Base-by-base conservation (phyloP, 352 stramenopile species). In the Globisporangium rhizosaccharum region DNA sequence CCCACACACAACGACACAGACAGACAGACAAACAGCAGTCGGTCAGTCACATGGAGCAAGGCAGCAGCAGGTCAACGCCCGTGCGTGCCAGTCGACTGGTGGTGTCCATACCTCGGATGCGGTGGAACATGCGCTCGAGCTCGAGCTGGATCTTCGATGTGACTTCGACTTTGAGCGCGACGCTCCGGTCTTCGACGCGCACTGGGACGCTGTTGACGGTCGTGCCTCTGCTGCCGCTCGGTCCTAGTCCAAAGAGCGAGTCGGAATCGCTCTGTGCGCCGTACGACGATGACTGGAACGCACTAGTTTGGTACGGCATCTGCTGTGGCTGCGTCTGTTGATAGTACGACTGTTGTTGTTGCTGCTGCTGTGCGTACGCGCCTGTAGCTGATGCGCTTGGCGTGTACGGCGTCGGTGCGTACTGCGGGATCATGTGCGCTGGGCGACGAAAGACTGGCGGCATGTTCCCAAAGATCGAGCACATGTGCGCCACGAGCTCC, bases 401-500 rank as follows among this genome's bases (percentile, higher is more conserved):
- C 18, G 73, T 67, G 53, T 73, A 72, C 59, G 67, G 48, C 4
- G 58, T 46, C n/a, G 67, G 70, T 18, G 62, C 65, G 46, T 79
- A 81, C 10, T 75, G 59, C 26, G 71, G 65, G 26, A 62, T 65
- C 12, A 70, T 62, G 49, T 83, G 73, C 2, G 74, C 68, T 10
- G 84, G 84, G 18, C 86, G 80, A 45, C 82, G 79, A 53, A 92
- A 95, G 2, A 95, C 86, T 10, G 84, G 86, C 11, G 86, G 86
- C 61, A 91, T 91, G 56, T 87, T 91, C 42, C 86, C 85, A 56
- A 95, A 95, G 46, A 95, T 92, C n/a, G 83, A 94, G 71, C 86
- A 94, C 72, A 94, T 88, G 61, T 92, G 85, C 9, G 84, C 86
- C 3, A 95, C 80, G 17, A 95, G 72, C 57, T 95, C 86, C 15